phyloP scores from a whole-genome alignment of 2,329 filamentous ascomycete genomes.

The Aphanoascus verrucosus region DNA sequence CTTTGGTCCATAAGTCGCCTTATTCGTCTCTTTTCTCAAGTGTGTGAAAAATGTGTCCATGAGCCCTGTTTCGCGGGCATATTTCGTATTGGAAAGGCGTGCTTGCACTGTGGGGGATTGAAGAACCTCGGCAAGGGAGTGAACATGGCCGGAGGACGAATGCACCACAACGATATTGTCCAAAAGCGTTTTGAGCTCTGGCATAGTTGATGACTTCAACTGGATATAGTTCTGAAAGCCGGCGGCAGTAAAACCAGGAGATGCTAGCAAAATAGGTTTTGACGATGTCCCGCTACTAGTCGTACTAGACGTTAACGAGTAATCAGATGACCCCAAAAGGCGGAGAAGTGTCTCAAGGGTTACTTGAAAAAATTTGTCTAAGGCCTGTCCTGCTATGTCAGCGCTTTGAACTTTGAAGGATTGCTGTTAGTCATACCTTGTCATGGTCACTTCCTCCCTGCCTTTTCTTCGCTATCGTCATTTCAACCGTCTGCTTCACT shows the following conservation, averaged over 20 bases:
- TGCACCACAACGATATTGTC: conserved; percentile 58
- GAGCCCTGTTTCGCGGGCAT: conserved; percentile 66
- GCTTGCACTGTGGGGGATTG: conserved; percentile 66
- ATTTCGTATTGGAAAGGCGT: conserved; percentile 76
- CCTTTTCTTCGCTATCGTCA: conserved; percentile 39
- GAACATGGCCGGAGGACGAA: conserved; percentile 72
- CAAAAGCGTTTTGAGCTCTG: conserved; percentile 57
- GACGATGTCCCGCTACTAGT: conserved; percentile 37
- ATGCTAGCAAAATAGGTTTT: conserved; percentile 67
- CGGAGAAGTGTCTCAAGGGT: conserved; percentile 64
- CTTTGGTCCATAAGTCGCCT: conserved; percentile 78
- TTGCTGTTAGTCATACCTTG: conserved; percentile 26
- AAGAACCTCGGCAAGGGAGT: conserved; percentile 78
- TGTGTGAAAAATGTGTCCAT: conserved; percentile 76
- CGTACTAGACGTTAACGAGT: conserved; percentile 27
- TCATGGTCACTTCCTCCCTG: conserved; percentile 40
- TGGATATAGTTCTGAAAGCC: conserved; percentile 69
- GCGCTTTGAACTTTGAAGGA: neutral
- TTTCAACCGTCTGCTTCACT: conserved; percentile 40
- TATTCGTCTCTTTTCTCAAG: conserved; percentile 71
- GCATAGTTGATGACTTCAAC: conserved; percentile 50
- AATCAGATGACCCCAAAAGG: conserved; percentile 59
- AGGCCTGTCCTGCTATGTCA: conserved; percentile 38
- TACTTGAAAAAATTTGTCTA: conserved; percentile 68
- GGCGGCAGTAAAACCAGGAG: conserved; percentile 74